These are phyloP conservation scores for Phalaenopsis equestris DNA, from an alignment of 106 monocot genomes.

Conservation along the genomic window DNA sequence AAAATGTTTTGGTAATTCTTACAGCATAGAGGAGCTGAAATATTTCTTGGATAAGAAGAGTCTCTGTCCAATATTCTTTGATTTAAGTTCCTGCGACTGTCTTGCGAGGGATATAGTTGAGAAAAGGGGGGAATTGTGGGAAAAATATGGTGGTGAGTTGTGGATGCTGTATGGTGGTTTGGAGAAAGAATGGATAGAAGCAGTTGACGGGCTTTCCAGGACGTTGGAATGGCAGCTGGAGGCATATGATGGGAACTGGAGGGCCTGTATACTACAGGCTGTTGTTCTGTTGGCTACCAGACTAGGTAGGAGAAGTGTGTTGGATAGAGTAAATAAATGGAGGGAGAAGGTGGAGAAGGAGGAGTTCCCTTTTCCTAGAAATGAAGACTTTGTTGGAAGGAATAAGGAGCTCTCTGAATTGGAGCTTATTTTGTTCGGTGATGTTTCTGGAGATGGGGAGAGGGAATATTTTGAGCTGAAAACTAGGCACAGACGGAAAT, in stretches of 20 bases:
- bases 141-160: slow-evolving; percentile 81
- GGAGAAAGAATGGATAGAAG: slow-evolving; percentile 84
- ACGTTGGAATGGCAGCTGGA: slow-evolving; percentile 62
- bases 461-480: slow-evolving; percentile 82
- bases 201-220: slow-evolving; percentile 65
- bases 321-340: slow-evolving; percentile 78
- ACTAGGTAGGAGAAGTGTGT: slow-evolving; percentile 66
- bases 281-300: slow-evolving; percentile 58
- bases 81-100: slow-evolving; percentile 58
- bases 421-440: slow-evolving; percentile 85
- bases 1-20: slow-evolving; percentile 78
- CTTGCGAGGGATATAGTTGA: slow-evolving; percentile 85
- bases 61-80: slow-evolving; percentile 73
- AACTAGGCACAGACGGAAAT: slow-evolving; percentile 38
- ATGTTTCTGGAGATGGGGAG: slow-evolving; percentile 77
- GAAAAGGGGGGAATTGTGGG: slow-evolving; percentile 83
- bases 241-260: slow-evolving; percentile 83
- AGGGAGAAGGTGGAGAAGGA: slow-evolving; percentile 66
- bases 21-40: slow-evolving; percentile 72
- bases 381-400: slow-evolving; percentile 69
- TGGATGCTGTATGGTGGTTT: slow-evolving; percentile 80
- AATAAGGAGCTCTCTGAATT: slow-evolving; percentile 80
- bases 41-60: slow-evolving; percentile 64
- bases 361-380: slow-evolving; percentile 74
- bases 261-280: slow-evolving; percentile 67